Percentiles rank a stretch among this genome's conserved stretches.
phyloP scores from a whole-genome alignment of 1,284 basidiomycete species.

The Inonotus obliquus region DNA sequence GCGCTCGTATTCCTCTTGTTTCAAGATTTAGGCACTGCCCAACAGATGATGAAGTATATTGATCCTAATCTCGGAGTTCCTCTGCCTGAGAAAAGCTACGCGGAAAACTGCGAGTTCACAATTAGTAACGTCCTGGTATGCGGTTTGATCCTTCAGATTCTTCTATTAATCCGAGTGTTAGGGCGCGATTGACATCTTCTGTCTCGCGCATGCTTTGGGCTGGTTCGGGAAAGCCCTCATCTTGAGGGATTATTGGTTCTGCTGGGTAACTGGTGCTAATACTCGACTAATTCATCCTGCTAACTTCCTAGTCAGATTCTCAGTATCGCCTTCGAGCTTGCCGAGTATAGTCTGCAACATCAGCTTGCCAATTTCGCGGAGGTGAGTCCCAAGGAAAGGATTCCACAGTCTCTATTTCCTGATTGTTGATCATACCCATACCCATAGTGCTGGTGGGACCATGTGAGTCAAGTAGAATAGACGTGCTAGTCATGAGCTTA shows the following conservation, averaged over 20 bases:
- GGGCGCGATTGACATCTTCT: conserved; percentile 80
- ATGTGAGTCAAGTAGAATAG: conserved; percentile 46
- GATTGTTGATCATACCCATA: background rate
- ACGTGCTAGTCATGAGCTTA: conserved; percentile 13
- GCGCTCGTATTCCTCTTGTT: conserved; percentile 78
- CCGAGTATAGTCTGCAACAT: conserved; percentile 80
- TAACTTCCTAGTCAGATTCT: conserved; percentile 52
- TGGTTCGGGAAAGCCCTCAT: conserved; percentile 89
- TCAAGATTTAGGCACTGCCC: conserved; percentile 75
- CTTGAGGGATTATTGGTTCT: conserved; percentile 84
- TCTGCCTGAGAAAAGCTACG: conserved; percentile 78
- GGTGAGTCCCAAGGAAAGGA: conserved; percentile 38
- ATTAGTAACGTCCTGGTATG: conserved; percentile 61
- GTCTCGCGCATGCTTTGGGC: conserved; percentile 73
- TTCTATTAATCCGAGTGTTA: conserved; percentile 25
- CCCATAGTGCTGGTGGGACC: conserved; percentile 81
- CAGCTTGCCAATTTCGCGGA: conserved; percentile 81
- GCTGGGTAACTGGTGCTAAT: conserved; percentile 54
- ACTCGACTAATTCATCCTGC: conserved; percentile 6
- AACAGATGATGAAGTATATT: conserved; percentile 70
- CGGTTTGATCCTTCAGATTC: conserved; percentile 15
- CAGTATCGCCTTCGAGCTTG: conserved; percentile 79
- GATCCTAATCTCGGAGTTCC: conserved; percentile 68
- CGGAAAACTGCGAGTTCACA: conserved; percentile 72
- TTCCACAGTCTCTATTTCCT: conserved; percentile 17